A percentile compares a stretch with the other conserved stretches of the same genome.
Evolutionary conservation across 176 grass and related monocot genomes (phyloP).

Genomic region (barley (Hordeum vulgare)): DNA sequence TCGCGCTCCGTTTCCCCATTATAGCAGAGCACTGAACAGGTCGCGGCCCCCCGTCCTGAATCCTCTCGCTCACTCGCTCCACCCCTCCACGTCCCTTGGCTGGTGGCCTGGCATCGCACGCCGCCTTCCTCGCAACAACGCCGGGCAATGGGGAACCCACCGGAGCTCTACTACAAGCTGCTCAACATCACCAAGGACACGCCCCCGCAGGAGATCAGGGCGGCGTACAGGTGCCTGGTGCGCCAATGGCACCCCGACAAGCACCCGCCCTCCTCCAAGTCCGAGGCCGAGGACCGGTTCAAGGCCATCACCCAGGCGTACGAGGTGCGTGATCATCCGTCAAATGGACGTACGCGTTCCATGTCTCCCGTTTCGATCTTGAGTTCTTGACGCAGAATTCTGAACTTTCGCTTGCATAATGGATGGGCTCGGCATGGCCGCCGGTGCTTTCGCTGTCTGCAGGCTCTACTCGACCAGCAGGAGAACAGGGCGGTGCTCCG

Average conservation of each 20-base stretch:
- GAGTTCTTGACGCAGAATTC: too few relatives aligned
- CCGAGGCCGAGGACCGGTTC: conserved; percentile 63
- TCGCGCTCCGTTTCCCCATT: conserved; percentile 7
- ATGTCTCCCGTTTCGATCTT: too few relatives aligned
- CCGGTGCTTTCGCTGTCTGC: not conserved
- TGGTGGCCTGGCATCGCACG: not conserved
- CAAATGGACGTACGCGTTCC: too few relatives aligned
- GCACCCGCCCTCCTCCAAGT: conserved; percentile 65
- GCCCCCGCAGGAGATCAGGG: conserved; percentile 55
- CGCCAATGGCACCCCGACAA: conserved; percentile 94
- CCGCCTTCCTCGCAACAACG: too few relatives aligned
- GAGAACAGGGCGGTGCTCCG: conserved; percentile 43
- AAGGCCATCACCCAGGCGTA: conserved; percentile 85
- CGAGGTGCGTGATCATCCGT: too few relatives aligned
- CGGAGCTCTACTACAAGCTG: conserved; percentile 60
- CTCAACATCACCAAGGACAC: conserved; percentile 60
- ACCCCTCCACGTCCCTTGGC: not conserved
- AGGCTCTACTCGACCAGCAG: conserved; percentile 68
- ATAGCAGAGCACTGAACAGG: conserved; percentile 16
- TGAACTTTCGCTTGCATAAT: too few relatives aligned
- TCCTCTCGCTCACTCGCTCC: conserved; percentile 20
- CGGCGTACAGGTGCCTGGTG: conserved; percentile 49
- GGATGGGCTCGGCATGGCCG: too few relatives aligned
- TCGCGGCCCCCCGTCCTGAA: conserved; percentile 8
- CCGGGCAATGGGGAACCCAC: conserved; percentile 50